Conservation (phyloP, 106 monocot genomes). For the Dendrobium chrysotoxum region DNA sequence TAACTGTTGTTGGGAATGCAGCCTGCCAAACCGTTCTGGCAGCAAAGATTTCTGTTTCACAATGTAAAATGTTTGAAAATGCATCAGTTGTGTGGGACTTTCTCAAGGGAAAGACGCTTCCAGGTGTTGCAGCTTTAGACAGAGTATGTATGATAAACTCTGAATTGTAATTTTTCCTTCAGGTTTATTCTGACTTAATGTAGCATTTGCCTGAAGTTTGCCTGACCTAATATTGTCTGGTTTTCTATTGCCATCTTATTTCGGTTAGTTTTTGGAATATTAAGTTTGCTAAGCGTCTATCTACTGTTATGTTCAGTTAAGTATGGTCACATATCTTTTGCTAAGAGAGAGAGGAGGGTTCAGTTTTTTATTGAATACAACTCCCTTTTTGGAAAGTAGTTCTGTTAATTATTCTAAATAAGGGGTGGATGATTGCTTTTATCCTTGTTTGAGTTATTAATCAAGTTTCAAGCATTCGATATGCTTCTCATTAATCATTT, state of each 20-base stretch:
- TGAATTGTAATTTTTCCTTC: not conserved
- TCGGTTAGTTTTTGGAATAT: not conserved
- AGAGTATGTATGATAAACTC: conserved; percentile 40
- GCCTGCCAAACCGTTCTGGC: conserved; percentile 32
- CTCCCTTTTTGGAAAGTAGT: no score
- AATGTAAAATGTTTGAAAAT: conserved; percentile 39
- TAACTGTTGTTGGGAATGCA: conserved; percentile 59
- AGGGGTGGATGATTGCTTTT: no score
- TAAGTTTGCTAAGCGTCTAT: not conserved
- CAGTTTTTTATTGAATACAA: not conserved
- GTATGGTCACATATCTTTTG: no score
- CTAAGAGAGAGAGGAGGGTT: not conserved
- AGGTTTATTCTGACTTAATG: not conserved
- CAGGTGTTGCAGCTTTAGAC: conserved; percentile 87
- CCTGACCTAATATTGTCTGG: not conserved
- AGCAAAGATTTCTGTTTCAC: conserved; percentile 11
- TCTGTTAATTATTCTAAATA: no score
- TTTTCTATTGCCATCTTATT: not conserved
- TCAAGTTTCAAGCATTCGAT: no score
- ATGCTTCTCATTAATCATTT: no score
- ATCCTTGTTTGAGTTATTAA: no score
- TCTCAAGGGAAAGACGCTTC: conserved; percentile 63
- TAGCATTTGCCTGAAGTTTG: not conserved
- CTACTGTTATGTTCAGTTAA: not conserved
- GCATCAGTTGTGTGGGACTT: conserved; percentile 82